These are phyloP conservation scores for Chlorella sp. DNA, from an alignment of 139 green algal species.

Conservation along the genomic window DNA sequence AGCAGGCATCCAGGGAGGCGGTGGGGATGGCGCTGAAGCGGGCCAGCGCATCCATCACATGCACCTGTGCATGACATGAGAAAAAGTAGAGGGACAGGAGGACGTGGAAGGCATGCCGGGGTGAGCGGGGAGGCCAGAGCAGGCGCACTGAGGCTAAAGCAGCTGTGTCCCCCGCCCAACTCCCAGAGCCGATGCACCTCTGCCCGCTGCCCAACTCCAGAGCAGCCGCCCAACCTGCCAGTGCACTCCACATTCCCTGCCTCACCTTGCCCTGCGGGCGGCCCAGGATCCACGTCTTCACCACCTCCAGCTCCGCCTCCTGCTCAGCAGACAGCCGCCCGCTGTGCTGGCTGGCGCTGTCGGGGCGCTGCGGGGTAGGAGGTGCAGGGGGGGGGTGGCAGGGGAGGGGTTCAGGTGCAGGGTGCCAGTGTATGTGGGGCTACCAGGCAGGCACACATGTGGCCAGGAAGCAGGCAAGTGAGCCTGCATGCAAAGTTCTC, in stretches of 20 bases:
- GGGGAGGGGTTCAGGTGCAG: neutral
- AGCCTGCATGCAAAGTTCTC: neutral
- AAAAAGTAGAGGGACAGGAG: neutral
- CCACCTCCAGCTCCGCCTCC: neutral
- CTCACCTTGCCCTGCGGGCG: neutral
- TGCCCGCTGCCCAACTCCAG: neutral
- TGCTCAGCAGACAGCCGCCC: neutral
- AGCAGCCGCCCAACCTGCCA: neutral
- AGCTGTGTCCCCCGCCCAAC: too few species aligned
- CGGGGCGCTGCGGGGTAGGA: neutral
- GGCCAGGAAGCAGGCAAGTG: too few species aligned
- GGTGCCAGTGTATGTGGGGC: too few species aligned
- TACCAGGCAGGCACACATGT: neutral
- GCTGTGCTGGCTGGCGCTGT: neutral
- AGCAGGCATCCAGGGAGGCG: slow-evolving; percentile 5
- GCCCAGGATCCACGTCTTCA: neutral
- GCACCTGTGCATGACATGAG: neutral
- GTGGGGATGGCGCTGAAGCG: slow-evolving; percentile 13
- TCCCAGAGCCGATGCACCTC: too few species aligned
- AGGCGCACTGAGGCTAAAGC: too few species aligned
- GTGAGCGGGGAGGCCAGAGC: too few species aligned
- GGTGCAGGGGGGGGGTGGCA: neutral
- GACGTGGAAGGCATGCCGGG: neutral
- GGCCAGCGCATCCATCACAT: slow-evolving; percentile 26
- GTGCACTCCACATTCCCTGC: neutral